Conservation (phyloP, 805 yeast species). For the Lipomyces oligophaga region DNA sequence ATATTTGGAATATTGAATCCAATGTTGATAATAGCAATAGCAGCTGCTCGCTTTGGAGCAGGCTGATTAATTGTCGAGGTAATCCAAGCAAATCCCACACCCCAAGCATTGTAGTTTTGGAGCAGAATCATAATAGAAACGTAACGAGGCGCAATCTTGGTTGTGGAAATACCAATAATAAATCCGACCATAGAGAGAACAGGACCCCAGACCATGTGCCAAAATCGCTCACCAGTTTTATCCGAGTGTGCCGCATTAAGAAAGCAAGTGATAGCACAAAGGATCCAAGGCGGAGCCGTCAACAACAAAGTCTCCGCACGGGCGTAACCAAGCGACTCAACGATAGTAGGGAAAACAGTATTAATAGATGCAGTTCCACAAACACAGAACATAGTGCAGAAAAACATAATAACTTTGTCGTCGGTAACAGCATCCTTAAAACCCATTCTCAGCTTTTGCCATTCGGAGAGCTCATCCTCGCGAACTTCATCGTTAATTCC, state of each 20-base stretch:
- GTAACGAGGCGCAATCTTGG: slow-evolving; percentile 52
- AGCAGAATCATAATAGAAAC: slow-evolving; percentile 42
- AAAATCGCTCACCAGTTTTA: slow-evolving; percentile 34
- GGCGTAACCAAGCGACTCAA: slow-evolving; percentile 51
- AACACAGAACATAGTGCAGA: slow-evolving; percentile 35
- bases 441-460: background rate
- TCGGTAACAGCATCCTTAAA: slow-evolving; percentile 25
- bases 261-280: slow-evolving; percentile 9
- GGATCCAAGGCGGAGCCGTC: slow-evolving; percentile 22
- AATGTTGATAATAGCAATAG: slow-evolving; percentile 49
- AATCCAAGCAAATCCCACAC: slow-evolving; percentile 52
- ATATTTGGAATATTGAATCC: slow-evolving; percentile 32
- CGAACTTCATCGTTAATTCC: background rate
- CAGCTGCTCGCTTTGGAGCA: slow-evolving; percentile 42
- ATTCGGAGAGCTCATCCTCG: background rate
- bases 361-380: slow-evolving; percentile 61
- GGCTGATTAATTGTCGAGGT: slow-evolving; percentile 54
- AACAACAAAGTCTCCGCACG: slow-evolving; percentile 50
- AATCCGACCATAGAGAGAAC: slow-evolving; percentile 45
- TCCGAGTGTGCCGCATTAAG: slow-evolving; percentile 16
- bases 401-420: slow-evolving; percentile 26
- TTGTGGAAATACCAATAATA: slow-evolving; percentile 48
- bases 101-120: slow-evolving; percentile 53
- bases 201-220: slow-evolving; percentile 47
- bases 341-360: slow-evolving; percentile 47